Conservation (phyloP, 768 basidiomycete species). For the Phylloporus arenicola region DNA sequence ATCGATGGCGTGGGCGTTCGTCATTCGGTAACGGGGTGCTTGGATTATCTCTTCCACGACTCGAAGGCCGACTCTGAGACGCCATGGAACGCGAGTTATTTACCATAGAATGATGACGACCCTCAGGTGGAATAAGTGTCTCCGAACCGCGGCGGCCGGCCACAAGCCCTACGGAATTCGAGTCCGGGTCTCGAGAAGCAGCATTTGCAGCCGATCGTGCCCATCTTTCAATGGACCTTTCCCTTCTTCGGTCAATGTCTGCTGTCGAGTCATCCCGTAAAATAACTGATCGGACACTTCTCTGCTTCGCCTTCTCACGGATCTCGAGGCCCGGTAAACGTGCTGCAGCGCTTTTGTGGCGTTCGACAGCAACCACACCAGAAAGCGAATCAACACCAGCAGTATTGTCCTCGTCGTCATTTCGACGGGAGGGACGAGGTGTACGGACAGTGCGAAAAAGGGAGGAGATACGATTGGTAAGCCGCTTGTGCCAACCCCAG, state of each 20-base stretch:
- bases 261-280: conserved; percentile 20
- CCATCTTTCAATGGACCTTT: conserved; percentile 32
- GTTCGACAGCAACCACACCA: conserved; percentile 12
- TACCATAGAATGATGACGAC: conserved; percentile 2
- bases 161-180: conserved; percentile 8
- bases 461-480: conserved; percentile 42
- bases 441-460: conserved; percentile 43
- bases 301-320: conserved; percentile 27
- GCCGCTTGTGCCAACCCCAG: conserved; percentile 49
- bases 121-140: conserved; percentile 22
- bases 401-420: conserved; percentile 16
- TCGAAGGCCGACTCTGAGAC: conserved; percentile 25
- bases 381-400: conserved; percentile 33
- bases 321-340: conserved; percentile 12
- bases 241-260: conserved; percentile 21
- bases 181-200: conserved; percentile 15
- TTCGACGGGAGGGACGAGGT: conserved; percentile 14
- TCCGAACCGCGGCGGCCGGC: conserved; percentile 28
- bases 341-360: conserved; percentile 23
- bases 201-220: conserved; percentile 23
- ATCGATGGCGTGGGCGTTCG: conserved; percentile 23
- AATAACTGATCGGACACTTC: conserved; percentile 14
- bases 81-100: conserved; percentile 17
- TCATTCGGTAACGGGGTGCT: conserved; percentile 20
- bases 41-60: conserved; percentile 18